phyloP scores from a whole-genome alignment of 2,329 filamentous ascomycete genomes.

The Coniella vitis region DNA sequence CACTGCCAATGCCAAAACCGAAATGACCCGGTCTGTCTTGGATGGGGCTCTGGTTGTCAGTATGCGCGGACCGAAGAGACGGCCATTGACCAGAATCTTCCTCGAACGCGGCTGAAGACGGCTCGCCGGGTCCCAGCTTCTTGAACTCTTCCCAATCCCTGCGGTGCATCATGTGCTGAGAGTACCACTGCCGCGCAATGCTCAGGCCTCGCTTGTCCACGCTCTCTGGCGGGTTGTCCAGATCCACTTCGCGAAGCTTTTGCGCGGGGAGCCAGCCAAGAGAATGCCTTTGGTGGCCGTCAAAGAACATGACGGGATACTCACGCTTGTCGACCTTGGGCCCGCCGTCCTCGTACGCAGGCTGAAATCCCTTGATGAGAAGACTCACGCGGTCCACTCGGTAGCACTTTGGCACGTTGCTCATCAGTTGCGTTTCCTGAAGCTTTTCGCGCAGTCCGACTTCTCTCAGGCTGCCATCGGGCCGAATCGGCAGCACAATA shows the following conservation, averaged over 20 bases:
- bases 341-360: conserved; percentile 30
- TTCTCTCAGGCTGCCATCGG: conserved; percentile 10
- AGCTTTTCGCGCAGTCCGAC: conserved; percentile 19
- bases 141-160: conserved; percentile 12
- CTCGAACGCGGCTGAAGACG: conserved; percentile 6
- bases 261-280: conserved; percentile 10
- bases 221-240: conserved; percentile 7
- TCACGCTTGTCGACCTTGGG: conserved; percentile 26
- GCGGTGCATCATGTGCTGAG: conserved; percentile 13
- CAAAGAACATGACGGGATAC: conserved; percentile 35
- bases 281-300: conserved; percentile 19
- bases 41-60: conserved; percentile 10
- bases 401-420: conserved; percentile 29
- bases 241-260: conserved; percentile 10
- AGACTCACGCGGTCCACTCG: conserved; percentile 20
- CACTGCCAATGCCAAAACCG: background rate
- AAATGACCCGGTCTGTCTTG: conserved; percentile 2
- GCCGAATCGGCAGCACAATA: conserved; percentile 28
- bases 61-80: conserved; percentile 9
- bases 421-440: conserved; percentile 25
- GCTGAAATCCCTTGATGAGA: conserved; percentile 30
- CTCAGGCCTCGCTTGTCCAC: conserved; percentile 8
- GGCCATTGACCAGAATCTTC: conserved; percentile 4
- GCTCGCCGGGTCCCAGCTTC: conserved; percentile 12
- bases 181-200: conserved; percentile 13